Evolutionary conservation across 179 eudicot genomes (phyloP).

Genomic region (Camellia oleifera): DNA sequence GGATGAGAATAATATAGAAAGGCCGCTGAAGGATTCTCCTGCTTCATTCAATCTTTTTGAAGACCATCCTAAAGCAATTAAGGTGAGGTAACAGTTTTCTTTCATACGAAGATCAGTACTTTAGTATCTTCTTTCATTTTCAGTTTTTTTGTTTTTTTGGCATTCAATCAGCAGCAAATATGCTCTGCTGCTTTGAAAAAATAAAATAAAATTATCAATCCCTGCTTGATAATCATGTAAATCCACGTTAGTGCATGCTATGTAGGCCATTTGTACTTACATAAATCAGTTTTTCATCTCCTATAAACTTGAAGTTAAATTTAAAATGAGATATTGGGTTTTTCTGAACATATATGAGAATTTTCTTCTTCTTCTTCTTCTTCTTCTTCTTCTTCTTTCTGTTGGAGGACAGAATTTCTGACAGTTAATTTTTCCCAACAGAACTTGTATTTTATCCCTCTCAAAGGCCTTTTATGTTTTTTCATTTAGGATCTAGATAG

Average conservation of each 20-base stretch:
- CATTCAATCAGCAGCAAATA: background rate
- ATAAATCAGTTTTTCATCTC: background rate
- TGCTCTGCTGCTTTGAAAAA: background rate
- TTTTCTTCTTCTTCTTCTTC: too few relatives aligned
- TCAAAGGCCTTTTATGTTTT: background rate
- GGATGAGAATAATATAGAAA: constrained; percentile 22
- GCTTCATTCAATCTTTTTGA: constrained; percentile 26
- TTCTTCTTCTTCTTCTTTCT: too few relatives aligned
- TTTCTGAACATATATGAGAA: too few relatives aligned
- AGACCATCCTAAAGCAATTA: constrained; percentile 35
- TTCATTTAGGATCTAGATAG: background rate
- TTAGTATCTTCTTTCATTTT: background rate
- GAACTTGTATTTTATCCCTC: background rate
- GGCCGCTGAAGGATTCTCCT: constrained; percentile 19
- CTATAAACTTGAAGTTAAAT: background rate
- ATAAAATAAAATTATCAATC: too few relatives aligned
- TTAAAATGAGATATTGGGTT: background rate
- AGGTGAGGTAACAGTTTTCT: constrained; percentile 38
- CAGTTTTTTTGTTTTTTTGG: background rate
- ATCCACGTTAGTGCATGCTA: background rate
- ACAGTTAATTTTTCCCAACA: background rate
- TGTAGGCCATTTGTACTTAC: background rate
- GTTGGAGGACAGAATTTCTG: background rate
- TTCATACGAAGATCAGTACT: constrained; percentile 2
- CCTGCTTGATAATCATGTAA: background rate